A percentile compares a stretch with the other conserved stretches of the same genome.
phyloP scores from a whole-genome alignment of 495 filamentous ascomycete species.

The Neurospora africana region DNA sequence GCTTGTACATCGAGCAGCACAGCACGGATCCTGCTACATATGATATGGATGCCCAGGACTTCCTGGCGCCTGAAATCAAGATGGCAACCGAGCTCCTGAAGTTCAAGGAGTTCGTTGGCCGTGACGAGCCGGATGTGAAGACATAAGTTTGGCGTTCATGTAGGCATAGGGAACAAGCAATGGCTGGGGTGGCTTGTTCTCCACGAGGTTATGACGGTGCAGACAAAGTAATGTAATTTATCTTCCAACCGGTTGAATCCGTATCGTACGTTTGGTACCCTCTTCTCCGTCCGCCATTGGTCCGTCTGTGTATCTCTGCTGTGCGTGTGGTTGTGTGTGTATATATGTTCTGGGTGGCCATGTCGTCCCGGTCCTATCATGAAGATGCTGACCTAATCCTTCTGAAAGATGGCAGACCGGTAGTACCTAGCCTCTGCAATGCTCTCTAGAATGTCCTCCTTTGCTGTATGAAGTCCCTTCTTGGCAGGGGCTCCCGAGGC shows the following conservation, averaged over 20 bases:
- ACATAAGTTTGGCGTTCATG: slow-evolving; percentile 43
- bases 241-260: not conserved
- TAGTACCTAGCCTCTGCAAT: slow-evolving; percentile 87
- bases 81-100: slow-evolving; percentile 73
- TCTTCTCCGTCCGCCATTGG: not conserved
- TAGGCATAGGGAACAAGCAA: not conserved
- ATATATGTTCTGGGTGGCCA: not conserved
- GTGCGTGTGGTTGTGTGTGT: not conserved
- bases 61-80: slow-evolving; percentile 77
- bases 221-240: not conserved
- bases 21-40: slow-evolving; percentile 62
- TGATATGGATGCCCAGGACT: slow-evolving; percentile 76
- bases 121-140: slow-evolving; percentile 89
- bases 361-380: not conserved
- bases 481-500: slow-evolving; percentile 51
- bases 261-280: not conserved
- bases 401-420: slow-evolving; percentile 49
- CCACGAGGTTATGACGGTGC: not conserved
- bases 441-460: slow-evolving; percentile 87
- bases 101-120: slow-evolving; percentile 81
- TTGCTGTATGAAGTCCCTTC: slow-evolving; percentile 66
- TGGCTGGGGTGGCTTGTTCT: not conserved
- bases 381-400: not conserved
- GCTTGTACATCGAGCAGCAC: slow-evolving; percentile 93
- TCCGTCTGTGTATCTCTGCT: not conserved